Base-by-base conservation (phyloP, 2,329 filamentous ascomycete genomes). In the Pseudovirgaria hyperparasitica region DNA sequence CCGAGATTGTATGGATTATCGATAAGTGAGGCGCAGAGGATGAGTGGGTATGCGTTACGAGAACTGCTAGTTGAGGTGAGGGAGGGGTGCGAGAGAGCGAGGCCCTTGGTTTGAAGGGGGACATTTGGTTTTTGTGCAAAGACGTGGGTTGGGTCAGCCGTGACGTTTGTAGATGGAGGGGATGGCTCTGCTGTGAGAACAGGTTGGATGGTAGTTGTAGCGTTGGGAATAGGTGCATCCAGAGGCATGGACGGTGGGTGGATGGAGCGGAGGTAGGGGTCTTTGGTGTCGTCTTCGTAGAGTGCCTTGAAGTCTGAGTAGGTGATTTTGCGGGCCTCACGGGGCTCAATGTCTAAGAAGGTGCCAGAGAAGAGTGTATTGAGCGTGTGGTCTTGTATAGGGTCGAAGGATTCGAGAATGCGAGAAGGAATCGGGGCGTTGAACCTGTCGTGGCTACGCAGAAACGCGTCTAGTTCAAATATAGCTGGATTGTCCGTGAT, bases 31-130 rank as follows among this genome's bases (percentile, higher is more conserved):
- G 62, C 64, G 19, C 67, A 41, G 26, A 69, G 48, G 25, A 65
- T 51, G 25, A 66, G 48, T 15, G 50, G 45, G 13, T 45, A 45
- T 15, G 42, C 42, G 6, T 40, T 43, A 19, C 33, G 8, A 31
- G 19, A 29, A 32, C 35, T 11, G 40, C 45, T 26, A 36, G 39
- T 21, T 31, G 38, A 7, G 46, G 44, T 13, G 36, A 52, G 30
- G 33, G 47, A 27, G 40, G 40, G 32, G 44, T 49, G 39, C 20
- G 62, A 58, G 41, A 59, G 60, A 11, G 54, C 47, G n/a, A 54
- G 46, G 24, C 54, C 55, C 48, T 68, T 68, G 5, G 63, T 68
- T 45, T 67, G 65, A 17, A 66, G 54, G n/a, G 60, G 53, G 1
- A 39, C 32, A 11, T 42, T 30, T 9, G 25, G 16, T 17, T 10